Conservation (phyloP, 768 basidiomycete species). For the Lactarius vividus region DNA sequence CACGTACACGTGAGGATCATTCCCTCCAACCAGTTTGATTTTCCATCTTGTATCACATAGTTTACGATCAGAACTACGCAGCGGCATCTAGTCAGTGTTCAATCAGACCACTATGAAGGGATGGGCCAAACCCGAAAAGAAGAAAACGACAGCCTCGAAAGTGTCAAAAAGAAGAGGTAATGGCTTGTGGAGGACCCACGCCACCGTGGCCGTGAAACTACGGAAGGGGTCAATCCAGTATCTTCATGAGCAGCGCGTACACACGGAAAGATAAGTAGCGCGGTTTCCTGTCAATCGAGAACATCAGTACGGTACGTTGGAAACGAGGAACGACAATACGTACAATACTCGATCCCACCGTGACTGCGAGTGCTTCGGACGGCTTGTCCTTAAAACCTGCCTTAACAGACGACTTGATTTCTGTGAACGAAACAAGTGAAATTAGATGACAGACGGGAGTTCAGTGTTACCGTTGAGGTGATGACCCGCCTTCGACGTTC, state of each 20-base stretch:
- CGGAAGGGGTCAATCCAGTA: conserved; percentile 16
- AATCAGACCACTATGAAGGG: neutral
- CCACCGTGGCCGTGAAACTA: conserved; percentile 71
- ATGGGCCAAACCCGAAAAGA: conserved; percentile 40
- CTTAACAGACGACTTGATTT: too few species aligned
- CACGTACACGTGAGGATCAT: conserved; percentile 62
- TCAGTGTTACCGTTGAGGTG: too few species aligned
- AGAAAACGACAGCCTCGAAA: conserved; percentile 72
- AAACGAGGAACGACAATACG: too few species aligned
- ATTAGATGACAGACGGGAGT: too few species aligned
- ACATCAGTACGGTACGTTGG: too few species aligned
- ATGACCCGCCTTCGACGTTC: conserved; percentile 62
- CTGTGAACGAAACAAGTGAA: too few species aligned
- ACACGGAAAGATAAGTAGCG: conserved; percentile 80
- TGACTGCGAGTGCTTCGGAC: too few species aligned
- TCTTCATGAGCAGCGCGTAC: conserved; percentile 31
- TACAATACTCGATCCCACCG: too few species aligned
- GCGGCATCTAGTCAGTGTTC: neutral
- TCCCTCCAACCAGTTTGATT: conserved; percentile 86
- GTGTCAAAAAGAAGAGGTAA: conserved; percentile 83
- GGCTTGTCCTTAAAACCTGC: too few species aligned
- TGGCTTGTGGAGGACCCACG: conserved; percentile 80
- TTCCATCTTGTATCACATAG: conserved; percentile 79
- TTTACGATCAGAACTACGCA: conserved; percentile 73
- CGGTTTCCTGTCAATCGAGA: conserved; percentile 71